A percentile compares a stretch with the other conserved stretches of the same genome.
These are phyloP conservation scores for Trichoderma simmonsii DNA, from an alignment of 2,329 filamentous ascomycete genomes.

Conservation along the genomic window DNA sequence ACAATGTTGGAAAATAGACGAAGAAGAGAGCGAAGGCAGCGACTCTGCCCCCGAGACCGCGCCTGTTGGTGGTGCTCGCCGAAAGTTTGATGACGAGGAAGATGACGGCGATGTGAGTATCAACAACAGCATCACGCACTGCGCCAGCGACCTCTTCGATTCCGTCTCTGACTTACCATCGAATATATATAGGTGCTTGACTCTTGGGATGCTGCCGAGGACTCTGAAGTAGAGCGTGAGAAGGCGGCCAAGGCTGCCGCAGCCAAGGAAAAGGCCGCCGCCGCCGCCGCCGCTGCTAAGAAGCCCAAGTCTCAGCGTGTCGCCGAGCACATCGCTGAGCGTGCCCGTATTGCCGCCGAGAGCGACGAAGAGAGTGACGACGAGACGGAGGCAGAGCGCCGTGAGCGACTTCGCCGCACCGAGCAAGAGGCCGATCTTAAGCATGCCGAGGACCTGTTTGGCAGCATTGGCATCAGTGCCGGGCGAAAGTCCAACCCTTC, in stretches of 20 bases:
- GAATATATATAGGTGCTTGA: conserved; percentile 70
- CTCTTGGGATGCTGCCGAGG: conserved; percentile 94
- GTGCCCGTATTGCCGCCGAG: conserved; percentile 50
- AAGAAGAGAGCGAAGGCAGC: conserved; percentile 40
- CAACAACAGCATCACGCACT: background rate
- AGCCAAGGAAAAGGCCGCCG: conserved; percentile 84
- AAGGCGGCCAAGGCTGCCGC: conserved; percentile 86
- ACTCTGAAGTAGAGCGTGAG: conserved; percentile 94
- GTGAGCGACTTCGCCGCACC: conserved; percentile 70
- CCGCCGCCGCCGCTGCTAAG: conserved; percentile 83
- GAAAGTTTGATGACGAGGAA: conserved; percentile 89
- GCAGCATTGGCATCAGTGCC: conserved; percentile 63
- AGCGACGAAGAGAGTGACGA: conserved; percentile 61
- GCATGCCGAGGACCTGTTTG: conserved; percentile 90
- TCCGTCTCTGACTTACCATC: background rate
- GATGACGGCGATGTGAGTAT: conserved; percentile 70
- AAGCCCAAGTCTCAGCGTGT: conserved; percentile 86
- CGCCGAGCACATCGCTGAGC: conserved; percentile 68
- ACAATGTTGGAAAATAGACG: background rate
- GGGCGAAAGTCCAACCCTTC: conserved; percentile 66
- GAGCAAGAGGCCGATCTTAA: conserved; percentile 87
- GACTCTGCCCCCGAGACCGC: conserved; percentile 39
- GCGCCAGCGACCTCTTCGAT: background rate
- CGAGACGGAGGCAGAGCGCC: conserved; percentile 69
- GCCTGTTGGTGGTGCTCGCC: conserved; percentile 39